Conservation (phyloP, 208 protist species). For the Lotmaria passim region DNA sequence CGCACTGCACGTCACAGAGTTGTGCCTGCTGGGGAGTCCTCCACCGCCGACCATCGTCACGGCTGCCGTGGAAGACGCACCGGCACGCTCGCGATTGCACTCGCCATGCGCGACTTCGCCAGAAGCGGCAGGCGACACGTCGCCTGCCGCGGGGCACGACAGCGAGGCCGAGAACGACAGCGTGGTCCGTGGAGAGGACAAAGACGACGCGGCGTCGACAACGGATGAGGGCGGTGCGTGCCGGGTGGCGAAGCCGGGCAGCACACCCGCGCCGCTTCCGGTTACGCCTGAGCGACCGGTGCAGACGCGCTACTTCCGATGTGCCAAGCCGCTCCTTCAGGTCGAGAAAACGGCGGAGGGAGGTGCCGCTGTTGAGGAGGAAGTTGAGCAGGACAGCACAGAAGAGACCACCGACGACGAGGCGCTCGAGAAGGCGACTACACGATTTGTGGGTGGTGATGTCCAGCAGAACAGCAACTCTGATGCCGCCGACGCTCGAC, state of each 20-base stretch:
- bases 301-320: slow-evolving; percentile 19
- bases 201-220: background rate
- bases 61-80: background rate
- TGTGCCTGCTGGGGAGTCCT: background rate
- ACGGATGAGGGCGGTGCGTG: background rate
- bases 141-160: no score
- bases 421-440: no score
- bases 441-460: no score
- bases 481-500: no score
- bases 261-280: slow-evolving; percentile 9
- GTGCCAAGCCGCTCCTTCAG: slow-evolving; percentile 4
- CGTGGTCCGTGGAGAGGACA: background rate
- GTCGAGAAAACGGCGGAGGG: background rate
- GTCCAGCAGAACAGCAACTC: no score
- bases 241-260: background rate
- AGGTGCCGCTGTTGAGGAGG: background rate
- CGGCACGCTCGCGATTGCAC: background rate
- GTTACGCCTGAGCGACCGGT: slow-evolving; percentile 15
- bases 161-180: background rate
- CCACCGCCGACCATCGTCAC: background rate
- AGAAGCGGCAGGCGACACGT: no score
- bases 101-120: background rate
- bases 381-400: background rate
- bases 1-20: background rate
- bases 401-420: background rate